Conservation (phyloP, 176 grass and related monocot species). For the Sorghum bicolor region DNA sequence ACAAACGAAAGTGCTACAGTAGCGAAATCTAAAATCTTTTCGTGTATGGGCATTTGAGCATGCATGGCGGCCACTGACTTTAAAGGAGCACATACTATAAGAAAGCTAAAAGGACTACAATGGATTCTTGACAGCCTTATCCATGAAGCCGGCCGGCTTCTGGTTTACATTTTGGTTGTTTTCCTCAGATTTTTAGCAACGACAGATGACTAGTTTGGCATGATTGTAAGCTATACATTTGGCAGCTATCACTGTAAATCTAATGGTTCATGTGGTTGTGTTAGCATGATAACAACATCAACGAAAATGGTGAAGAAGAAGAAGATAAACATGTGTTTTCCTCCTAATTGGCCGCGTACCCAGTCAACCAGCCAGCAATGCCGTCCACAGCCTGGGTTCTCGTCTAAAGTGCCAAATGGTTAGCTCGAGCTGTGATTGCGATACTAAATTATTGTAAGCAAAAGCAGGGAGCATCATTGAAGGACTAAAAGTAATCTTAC, state of each 20-base stretch:
- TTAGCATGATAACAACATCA: background rate
- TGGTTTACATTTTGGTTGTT: background rate
- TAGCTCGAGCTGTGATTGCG: background rate
- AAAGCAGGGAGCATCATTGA: conserved; percentile 26
- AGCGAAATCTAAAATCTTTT: too few species aligned
- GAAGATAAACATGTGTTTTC: background rate
- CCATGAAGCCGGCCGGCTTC: background rate
- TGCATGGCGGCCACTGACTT: conserved; percentile 34
- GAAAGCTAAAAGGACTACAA: conserved; percentile 22
- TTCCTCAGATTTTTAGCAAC: background rate
- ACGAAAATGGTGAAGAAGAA: background rate
- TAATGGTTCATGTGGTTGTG: background rate
- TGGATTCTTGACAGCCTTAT: conserved; percentile 30
- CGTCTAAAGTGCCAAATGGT: conserved; percentile 36
- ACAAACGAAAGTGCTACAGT: too few species aligned
- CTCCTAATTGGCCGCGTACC: background rate
- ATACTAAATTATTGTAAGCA: background rate
- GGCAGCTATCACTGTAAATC: background rate
- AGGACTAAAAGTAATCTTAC: conserved; percentile 34
- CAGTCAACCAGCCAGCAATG: conserved; percentile 14
- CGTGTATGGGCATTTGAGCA: conserved; percentile 31
- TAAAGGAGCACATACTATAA: conserved; percentile 26
- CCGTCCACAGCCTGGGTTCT: conserved; percentile 35
- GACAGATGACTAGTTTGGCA: background rate
- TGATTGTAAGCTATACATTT: background rate